Evolutionary conservation across 208 protist species (phyloP).

Genomic region (Angomonas deanei): DNA sequence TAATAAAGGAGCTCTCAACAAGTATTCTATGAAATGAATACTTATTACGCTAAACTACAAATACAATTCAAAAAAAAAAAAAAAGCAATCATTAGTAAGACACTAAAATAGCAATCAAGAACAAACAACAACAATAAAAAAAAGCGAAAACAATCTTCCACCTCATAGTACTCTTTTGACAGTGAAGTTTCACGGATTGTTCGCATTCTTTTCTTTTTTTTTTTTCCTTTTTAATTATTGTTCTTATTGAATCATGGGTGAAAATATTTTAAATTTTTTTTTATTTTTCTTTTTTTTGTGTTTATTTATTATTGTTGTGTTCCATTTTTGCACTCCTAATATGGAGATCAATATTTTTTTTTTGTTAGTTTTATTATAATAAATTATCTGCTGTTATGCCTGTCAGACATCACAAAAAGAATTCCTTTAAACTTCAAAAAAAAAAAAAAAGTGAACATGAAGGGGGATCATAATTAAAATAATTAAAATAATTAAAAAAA

Average conservation of each 20-base stretch:
- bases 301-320: too few relatives aligned
- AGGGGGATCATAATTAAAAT: constrained; percentile 1
- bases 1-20: not conserved
- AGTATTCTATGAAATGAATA: not conserved
- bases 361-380: not conserved
- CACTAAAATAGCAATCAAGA: constrained; percentile 1
- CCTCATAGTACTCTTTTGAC: too few relatives aligned
- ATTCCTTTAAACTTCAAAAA: too few relatives aligned
- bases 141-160: constrained; percentile 17
- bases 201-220: too few relatives aligned
- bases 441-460: too few relatives aligned
- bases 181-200: too few relatives aligned
- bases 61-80: constrained; percentile 13
- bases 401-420: not conserved
- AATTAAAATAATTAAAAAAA: constrained; percentile 17
- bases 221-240: too few relatives aligned
- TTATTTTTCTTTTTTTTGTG: too few relatives aligned
- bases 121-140: constrained; percentile 18
- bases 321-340: too few relatives aligned
- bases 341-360: too few relatives aligned
- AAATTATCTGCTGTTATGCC: not conserved
- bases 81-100: constrained; percentile 15
- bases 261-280: too few relatives aligned
- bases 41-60: not conserved
- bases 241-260: too few relatives aligned